phyloP scores from a whole-genome alignment of 768 basidiomycete species.

The Boletus subcaerulescens region DNA sequence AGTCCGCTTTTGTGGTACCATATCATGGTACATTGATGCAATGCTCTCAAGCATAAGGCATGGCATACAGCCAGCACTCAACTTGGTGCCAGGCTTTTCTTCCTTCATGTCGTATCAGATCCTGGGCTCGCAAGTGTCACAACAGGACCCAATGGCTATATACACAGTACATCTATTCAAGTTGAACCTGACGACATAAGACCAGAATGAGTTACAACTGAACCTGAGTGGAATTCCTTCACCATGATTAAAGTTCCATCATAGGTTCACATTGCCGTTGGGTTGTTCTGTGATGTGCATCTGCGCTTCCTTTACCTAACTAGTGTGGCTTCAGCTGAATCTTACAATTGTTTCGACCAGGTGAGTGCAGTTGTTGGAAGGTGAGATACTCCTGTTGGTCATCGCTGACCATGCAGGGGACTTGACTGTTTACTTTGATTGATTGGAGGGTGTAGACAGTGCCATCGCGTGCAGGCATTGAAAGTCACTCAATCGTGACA shows the following conservation, averaged over 20 bases:
- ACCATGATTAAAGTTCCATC: constrained; percentile 14
- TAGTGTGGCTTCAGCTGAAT: no score
- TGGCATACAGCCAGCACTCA: no score
- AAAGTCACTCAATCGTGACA: constrained; percentile 42
- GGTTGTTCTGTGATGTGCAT: constrained; percentile 16
- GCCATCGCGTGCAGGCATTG: constrained; percentile 28
- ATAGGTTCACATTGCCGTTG: constrained; percentile 18
- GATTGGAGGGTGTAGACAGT: constrained; percentile 26
- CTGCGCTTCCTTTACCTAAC: no score
- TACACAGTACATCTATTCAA: constrained; percentile 25
- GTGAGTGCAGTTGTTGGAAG: constrained; percentile 40
- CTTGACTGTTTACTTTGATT: constrained; percentile 40
- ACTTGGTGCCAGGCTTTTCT: no score
- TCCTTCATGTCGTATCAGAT: background rate
- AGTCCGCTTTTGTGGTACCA: no score
- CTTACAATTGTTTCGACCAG: constrained; percentile 11
- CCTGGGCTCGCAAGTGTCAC: constrained; percentile 1
- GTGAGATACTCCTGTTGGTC: constrained; percentile 42
- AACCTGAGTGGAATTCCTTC: constrained; percentile 22
- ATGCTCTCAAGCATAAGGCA: no score
- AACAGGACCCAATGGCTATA: constrained; percentile 13
- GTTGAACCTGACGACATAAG: constrained; percentile 29
- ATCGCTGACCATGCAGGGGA: constrained; percentile 34
- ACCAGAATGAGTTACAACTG: constrained; percentile 27
- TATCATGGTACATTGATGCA: no score